Base-by-base conservation (phyloP, 352 stramenopile genomes). In the Globisporangium megalacanthum region DNA sequence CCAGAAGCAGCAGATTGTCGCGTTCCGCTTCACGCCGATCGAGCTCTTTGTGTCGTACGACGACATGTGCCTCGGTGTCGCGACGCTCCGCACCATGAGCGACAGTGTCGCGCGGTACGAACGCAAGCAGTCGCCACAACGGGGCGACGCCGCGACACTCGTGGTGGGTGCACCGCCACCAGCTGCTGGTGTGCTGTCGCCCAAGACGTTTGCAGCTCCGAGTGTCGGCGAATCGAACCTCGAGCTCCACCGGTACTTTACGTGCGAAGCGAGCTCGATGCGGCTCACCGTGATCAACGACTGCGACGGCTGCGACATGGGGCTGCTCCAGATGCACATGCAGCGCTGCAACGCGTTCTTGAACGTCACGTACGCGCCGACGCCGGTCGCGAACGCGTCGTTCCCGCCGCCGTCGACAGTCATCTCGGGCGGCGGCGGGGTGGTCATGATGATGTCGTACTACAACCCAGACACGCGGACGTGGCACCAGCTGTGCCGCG, bases 231-330 rank as follows among this genome's bases (percentile, higher is more conserved):
- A 2, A 7, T 10, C n/a, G 49, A 36, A 47, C 15, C 11, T 76
- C 13, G 82, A 94, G 54, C 68, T 88, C 9, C 79, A 92, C 52
- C 79, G 80, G 10, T 90, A 91, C 56, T 80, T 92, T 45, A 92
- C 84, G 22, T 86, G 76, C 31, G 80, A 94, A 22, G 56, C 91
- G 31, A 66, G 67, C 17, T 79, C 75, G 5, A 77, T 94, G 60
- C 72, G 68, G 29, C 55, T 94, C 48, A 92, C 83, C 1, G 49
- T 94, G 19, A 91, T 94, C 54, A 94, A 94, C 45, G 84, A 94
- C 62, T 92, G 84, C 56, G 83, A 92, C 36, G 83, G 81, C 8
- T 92, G 84, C 57, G 84, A 94, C 63, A 94, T 94, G 82, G 83
- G 83, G 2, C 77, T 94, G 11, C 62, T 82, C 11, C 84, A 94